A percentile compares a stretch with the other conserved stretches of the same genome.
These are phyloP conservation scores for Monosporozyma unispora DNA, from an alignment of 805 yeast genomes.

Conservation along the genomic window DNA sequence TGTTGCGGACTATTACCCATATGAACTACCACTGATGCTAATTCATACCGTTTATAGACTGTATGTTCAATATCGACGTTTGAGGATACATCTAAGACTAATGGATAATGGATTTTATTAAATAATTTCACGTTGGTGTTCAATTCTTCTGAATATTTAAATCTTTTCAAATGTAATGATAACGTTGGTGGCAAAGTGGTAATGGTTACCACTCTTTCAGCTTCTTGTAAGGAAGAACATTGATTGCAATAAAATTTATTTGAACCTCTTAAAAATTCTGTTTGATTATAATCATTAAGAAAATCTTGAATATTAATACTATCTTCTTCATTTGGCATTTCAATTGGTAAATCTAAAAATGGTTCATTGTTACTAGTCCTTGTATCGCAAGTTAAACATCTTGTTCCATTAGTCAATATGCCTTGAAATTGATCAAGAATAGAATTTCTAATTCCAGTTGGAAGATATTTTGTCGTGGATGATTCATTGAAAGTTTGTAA, in stretches of 20 bases:
- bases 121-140: constrained; percentile 79
- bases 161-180: constrained; percentile 81
- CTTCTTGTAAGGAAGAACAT: constrained; percentile 88
- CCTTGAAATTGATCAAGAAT: constrained; percentile 78
- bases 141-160: constrained; percentile 78
- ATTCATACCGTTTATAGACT: constrained; percentile 53
- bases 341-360: constrained; percentile 80
- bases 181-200: constrained; percentile 68
- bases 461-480: background rate
- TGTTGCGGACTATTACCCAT: constrained; percentile 97
- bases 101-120: constrained; percentile 75
- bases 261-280: constrained; percentile 75
- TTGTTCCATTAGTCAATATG: constrained; percentile 72
- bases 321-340: constrained; percentile 64
- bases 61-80: constrained; percentile 33
- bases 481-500: background rate
- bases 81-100: constrained; percentile 54
- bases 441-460: constrained; percentile 32
- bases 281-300: constrained; percentile 49
- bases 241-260: constrained; percentile 90
- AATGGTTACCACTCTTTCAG: constrained; percentile 79
- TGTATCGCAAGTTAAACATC: constrained; percentile 83
- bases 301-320: constrained; percentile 49
- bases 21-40: constrained; percentile 83
- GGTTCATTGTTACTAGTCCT: constrained; percentile 74